Evolutionary conservation across 2,329 filamentous ascomycete genomes (phyloP), one percentile per base, ranked within the genome.

Genomic region (Elsinoe necatrix): DNA sequence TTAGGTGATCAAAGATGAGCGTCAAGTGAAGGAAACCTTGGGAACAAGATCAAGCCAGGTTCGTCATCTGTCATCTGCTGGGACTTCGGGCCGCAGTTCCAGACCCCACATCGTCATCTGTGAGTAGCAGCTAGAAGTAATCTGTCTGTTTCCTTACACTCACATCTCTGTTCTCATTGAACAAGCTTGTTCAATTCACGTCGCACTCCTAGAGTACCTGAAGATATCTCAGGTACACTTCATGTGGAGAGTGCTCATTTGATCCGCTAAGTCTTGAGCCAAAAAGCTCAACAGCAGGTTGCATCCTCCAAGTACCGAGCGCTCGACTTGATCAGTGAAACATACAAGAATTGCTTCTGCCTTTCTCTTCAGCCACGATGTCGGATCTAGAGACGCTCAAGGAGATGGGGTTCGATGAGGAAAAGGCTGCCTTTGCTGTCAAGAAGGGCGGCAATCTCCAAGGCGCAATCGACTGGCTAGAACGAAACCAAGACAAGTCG

Each of bases 401-500:
- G 64, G 80, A 82, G 59, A 85, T 85, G 82, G 82, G 82, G 72
- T 98, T 98, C 67, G 89, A 95, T 62, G 82, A 83, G 66, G 82
- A 89, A 66, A 84, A 88, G 62, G 85, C 89, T 47, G 81, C 91
- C 69, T 74, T 97, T 45, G 93, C 93, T 34, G 78, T 95, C 62
- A 89, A 92, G 73, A 89, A 87, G 67, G 81, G 84, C 11, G 89
- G 90, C 60, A 87, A 87, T 58, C 74, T 96, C 47, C 86, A 93
- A 69, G 86, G 85, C 63, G 93, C 93, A 54, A 80, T 98, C 58
- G 88, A 95, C 74, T 98, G 93, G 93, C 81, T 98, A 1, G 91
- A 95, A 69, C 82, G 87, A 64, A 95, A 95, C 68, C 85, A 95
- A 69, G 89, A 95, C 70, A 95, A 87, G 64, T 79, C 87, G 1